A percentile compares a stretch with the other conserved stretches of the same genome.
Evolutionary conservation across 1,284 basidiomycete species (phyloP).

Genomic region (Athelia sp.): DNA sequence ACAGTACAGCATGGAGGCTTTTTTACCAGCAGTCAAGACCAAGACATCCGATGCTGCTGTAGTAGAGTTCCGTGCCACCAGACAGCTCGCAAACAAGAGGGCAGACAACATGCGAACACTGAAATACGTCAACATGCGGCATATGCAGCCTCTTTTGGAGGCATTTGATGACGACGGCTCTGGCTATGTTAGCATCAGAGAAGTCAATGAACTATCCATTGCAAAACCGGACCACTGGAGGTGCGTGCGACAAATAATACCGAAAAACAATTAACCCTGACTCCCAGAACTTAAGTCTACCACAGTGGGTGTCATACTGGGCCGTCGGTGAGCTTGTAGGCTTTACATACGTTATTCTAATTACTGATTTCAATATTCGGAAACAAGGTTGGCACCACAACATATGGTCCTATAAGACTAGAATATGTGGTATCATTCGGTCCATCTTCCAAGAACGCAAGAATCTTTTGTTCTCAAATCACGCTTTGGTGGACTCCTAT

Average conservation of each 20-base stretch:
- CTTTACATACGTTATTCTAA: background rate
- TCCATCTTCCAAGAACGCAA: background rate
- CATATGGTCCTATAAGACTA: background rate
- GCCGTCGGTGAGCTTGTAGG: conserved; percentile 4
- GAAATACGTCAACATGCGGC: conserved; percentile 14
- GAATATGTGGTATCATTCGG: background rate
- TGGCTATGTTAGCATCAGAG: conserved; percentile 24
- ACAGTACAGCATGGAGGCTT: conserved; percentile 12
- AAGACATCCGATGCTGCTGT: background rate
- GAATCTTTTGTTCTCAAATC: background rate
- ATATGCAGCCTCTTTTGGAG: conserved; percentile 17
- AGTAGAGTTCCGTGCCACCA: no score
- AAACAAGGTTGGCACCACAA: background rate
- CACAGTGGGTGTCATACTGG: conserved; percentile 22
- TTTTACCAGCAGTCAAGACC: background rate
- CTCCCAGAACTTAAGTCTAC: conserved; percentile 8
- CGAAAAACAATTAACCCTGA: no score
- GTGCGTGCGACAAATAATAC: background rate
- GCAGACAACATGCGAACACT: conserved; percentile 16
- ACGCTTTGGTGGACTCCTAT: background rate
- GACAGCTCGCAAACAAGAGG: no score
- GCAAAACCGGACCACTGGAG: background rate
- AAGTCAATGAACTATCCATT: conserved; percentile 17
- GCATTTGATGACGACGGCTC: conserved; percentile 26
- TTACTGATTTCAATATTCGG: background rate